Base-by-base conservation (phyloP, 805 yeast species). In the Teunomyces funiuensis region DNA sequence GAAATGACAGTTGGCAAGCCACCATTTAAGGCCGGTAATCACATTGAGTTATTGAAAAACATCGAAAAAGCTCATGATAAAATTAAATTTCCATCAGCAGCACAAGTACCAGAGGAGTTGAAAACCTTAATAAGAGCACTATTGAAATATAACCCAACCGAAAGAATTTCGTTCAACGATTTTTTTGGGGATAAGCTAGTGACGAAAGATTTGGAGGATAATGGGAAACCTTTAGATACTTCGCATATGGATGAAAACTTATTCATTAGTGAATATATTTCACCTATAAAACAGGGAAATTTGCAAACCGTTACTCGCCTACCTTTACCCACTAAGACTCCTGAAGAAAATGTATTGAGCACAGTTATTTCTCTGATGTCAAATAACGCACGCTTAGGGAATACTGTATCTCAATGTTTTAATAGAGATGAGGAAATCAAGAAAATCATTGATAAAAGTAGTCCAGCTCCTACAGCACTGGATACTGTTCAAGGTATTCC, bases 1-100 rank as follows among this genome's bases (percentile, higher is more conserved):
- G 99, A 93, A 63, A 90, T 93, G 97, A 77, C 87, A 9, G 89
- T 87, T 22, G 98, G 98, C n/a, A 85, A 79, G 61, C 97, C 99
- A 1, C 99, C 99, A 0, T 93, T 90, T 61, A 81, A 85, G 50
- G 98, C 99, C 3, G 80, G 85, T 3, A 93, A 93, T 58, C 98
- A 91, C 60, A 82, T 93, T 47, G 97, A 91, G 58, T 74, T 93
- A 41, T 76, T 87, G 55, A 83, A 86, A 61, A 87, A 83, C 56
- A 93, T 93, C 51, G 95, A 90, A 58, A 80, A 78, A 53, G 77
- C 88, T 1, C 83, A 85, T 47, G 96, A 90, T 63, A 72, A 70
- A 39, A 88, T 93, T 31, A 68, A 75, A 20, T 90, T 91, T 58
- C 96, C 97, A 3, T 66, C 77, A 1, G 69, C 77, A 30, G 79